Evolutionary conservation across 108 stramenopile genomes (phyloP), one percentile per base, ranked within the genome.

Genomic region (Cyclotella kingstonii): DNA sequence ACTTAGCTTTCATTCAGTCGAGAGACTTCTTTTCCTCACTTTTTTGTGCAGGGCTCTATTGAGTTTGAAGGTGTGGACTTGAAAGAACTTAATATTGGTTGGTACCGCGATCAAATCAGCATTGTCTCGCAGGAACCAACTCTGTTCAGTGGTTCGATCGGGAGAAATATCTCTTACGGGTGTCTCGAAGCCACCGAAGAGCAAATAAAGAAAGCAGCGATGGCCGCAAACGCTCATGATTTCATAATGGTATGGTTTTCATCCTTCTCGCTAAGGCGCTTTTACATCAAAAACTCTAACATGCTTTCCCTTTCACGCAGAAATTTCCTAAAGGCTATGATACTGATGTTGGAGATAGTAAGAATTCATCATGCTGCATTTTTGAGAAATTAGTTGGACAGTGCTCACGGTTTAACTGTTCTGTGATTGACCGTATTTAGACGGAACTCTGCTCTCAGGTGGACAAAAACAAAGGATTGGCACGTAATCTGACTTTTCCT

Each of bases 61-160:
- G 68, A 77, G 15, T 73, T 93, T 21, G 82, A 92, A 57, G 98
- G 96, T 7, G 42, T 60, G n/a, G 81, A 96, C 49, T 53, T 99
- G 28, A 78, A 70, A 27, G 54, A 73, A 1, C 33, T 95, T 2
- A 90, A 95, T 63, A 53, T 90, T 5, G 44, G 57, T 4, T 95
- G 86, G 85, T 84, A 95, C 35, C 66, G 97, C 18, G 75, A 74
- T 54, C 83, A 90, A 52, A 85, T 99, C 27, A 88, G 94, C 30
- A 81, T 90, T 23, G 98, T 99, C 4, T 45, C 74, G 21, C 98
- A 99, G 73, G 97, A 97, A 55, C 97, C 97, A 12, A 80, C 73
- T 1, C 85, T 99, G 8, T 99, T 98, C 53, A 67, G 83, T 3
- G 82, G 84, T 23, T 89, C 81, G 21, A 89, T 98, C 54, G 85